Conservation (phyloP, 768 basidiomycete genomes). For the Serpula lacrymans region DNA sequence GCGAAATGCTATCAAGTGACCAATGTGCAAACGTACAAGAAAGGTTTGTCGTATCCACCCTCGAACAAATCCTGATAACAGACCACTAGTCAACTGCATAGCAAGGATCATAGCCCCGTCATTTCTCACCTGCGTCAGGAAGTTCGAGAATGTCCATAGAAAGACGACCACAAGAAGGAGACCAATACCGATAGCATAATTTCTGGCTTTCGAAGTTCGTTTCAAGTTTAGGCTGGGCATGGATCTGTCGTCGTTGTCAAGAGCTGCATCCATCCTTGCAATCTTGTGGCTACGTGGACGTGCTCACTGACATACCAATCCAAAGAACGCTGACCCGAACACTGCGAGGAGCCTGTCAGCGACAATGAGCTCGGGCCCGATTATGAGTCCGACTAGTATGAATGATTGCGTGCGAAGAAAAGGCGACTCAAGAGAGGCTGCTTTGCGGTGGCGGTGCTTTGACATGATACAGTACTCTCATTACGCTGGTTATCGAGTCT, state of each 20-base stretch:
- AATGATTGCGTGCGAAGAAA: no score
- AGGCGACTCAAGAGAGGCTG: no score
- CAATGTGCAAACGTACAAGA: slow-evolving; percentile 52
- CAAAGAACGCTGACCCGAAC: no score
- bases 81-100: slow-evolving; percentile 7
- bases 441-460: no score
- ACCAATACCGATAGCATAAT: slow-evolving; percentile 59
- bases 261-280: slow-evolving; percentile 14
- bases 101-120: not conserved
- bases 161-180: slow-evolving; percentile 74
- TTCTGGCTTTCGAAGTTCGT: slow-evolving; percentile 13
- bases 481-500: no score
- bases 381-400: no score
- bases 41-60: slow-evolving; percentile 86
- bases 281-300: no score
- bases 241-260: slow-evolving; percentile 11
- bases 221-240: slow-evolving; percentile 9
- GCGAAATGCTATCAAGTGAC: not conserved
- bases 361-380: no score
- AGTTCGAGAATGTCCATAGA: slow-evolving; percentile 88
- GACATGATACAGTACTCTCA: no score
- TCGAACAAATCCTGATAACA: slow-evolving; percentile 43
- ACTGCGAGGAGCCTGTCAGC: no score
- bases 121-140: slow-evolving; percentile 69
- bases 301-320: no score